Base-by-base conservation (phyloP, 176 grass and related monocot genomes). In the Alopecurus myosuroides region DNA sequence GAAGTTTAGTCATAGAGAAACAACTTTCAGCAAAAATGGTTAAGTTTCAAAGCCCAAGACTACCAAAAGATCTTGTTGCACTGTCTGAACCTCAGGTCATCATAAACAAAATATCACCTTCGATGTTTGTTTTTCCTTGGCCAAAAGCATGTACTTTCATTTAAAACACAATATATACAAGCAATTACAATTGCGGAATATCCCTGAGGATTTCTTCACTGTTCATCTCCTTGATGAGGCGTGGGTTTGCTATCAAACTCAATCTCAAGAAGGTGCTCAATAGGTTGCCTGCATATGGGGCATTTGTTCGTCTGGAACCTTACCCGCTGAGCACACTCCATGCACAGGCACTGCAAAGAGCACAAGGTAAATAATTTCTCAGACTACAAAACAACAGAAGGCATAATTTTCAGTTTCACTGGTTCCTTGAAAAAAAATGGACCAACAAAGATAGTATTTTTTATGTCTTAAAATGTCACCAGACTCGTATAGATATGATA, bases 261-360 rank as follows among this genome's bases (percentile, higher is more conserved):
- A 26, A 93, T 93, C 74, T 93, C 82, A 1, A 88, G 61, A 42
- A 93, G 78, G n/a, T 50, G 18, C 74, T 85, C 79, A 51, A 90
- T 44, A 53, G 85, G 88, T 53, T 88, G 91, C 74, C 82, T 82
- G 78, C 91, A 93, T 79, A 93, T 90, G 31, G 91, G 91, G 79
- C 91, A 93, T 82, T 77, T 86, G 74, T 93, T 90, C 30, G 78
- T 90, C 75, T 93, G 88, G 40, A 86, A 75, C 30, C 77, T 83
- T 81, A 93, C n/a, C 76, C 79, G 26, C 58, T 86, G 86, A 71
- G 88, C 88, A 77, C 88, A 90, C 46, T 93, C 88, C n/a, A 75
- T 74, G 82, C 88, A 93, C 78, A 93, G 71, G 74, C 88, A 93
- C 91, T 93, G 85, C 51, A 75, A 82, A 78, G 62, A 20, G 26